These are phyloP conservation scores for Phytopythium litorale DNA, from an alignment of 352 stramenopile genomes.

Conservation along the genomic window DNA sequence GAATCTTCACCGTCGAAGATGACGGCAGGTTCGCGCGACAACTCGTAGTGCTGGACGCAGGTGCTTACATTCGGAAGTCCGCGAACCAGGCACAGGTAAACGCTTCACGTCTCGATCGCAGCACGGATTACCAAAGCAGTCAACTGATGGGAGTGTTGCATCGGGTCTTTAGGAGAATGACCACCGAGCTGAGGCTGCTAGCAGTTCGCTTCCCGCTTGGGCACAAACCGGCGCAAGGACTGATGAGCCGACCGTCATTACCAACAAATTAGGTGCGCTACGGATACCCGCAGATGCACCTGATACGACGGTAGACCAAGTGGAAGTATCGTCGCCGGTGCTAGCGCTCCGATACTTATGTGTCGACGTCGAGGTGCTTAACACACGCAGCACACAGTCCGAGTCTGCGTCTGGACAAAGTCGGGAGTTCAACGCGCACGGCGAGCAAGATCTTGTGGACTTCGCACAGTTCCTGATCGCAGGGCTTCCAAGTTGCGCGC, in stretches of 20 bases:
- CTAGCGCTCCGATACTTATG: conserved; percentile 52
- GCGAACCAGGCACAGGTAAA: conserved; percentile 30
- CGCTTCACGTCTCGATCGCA: neutral
- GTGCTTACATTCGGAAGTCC: conserved; percentile 40
- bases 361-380: conserved; percentile 9
- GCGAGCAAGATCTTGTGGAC: conserved; percentile 43
- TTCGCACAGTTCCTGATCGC: conserved; percentile 54
- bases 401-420: neutral
- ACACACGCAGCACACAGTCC: neutral
- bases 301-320: conserved; percentile 6
- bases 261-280: neutral
- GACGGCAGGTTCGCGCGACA: conserved; percentile 41
- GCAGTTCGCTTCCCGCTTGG: conserved; percentile 68
- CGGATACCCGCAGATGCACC: neutral
- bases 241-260: conserved; percentile 4
- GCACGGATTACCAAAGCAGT: neutral
- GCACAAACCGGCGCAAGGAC: conserved; percentile 20
- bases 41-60: conserved; percentile 38
- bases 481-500: conserved; percentile 38
- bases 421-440: conserved; percentile 39
- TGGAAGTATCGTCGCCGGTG: conserved; percentile 41
- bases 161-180: neutral
- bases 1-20: conserved; percentile 52
- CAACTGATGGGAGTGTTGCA: neutral
- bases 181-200: neutral